phyloP scores from a whole-genome alignment of 164 flowering plant species.

The Nymphaea colorata region DNA sequence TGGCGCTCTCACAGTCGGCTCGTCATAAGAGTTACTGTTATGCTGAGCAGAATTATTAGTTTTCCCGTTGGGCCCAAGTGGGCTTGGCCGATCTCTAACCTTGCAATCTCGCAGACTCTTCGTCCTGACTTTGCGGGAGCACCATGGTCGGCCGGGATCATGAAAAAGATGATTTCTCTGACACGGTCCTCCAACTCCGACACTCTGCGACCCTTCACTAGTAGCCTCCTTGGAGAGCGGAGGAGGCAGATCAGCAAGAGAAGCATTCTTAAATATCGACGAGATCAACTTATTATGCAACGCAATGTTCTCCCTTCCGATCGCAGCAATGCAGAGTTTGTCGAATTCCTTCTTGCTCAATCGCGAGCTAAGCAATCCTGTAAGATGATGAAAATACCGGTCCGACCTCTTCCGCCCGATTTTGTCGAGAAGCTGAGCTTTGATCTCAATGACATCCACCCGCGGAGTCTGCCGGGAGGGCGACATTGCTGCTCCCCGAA shows the following conservation, averaged over 20 bases:
- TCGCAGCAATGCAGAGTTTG: conserved; percentile 34
- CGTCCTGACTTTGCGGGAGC: conserved; percentile 51
- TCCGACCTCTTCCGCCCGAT: conserved; percentile 56
- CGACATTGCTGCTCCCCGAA: conserved; percentile 25
- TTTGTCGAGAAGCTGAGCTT: conserved; percentile 34
- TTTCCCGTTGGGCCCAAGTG: conserved; percentile 49
- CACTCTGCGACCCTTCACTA: conserved; percentile 15
- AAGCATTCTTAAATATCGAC: conserved; percentile 56
- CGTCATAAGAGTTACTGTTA: too few species aligned
- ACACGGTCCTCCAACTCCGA: conserved; percentile 23
- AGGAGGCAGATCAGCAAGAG: conserved; percentile 44
- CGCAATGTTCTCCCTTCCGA: conserved; percentile 60
- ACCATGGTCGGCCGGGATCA: neutral
- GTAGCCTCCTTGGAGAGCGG: conserved; percentile 9
- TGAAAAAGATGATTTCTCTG: conserved; percentile 8
- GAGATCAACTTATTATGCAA: conserved; percentile 60
- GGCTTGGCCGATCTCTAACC: conserved; percentile 44
- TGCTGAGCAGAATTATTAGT: conserved; percentile 2
- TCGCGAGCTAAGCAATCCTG: conserved; percentile 32
- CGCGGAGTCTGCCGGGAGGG: conserved; percentile 25
- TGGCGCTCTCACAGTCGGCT: too few species aligned
- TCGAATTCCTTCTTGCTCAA: conserved; percentile 51
- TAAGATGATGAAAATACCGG: conserved; percentile 51
- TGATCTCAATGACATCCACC: conserved; percentile 49
- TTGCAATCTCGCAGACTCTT: conserved; percentile 29